Percentiles rank a stretch among this genome's conserved stretches.
Evolutionary conservation across 352 stramenopile genomes (phyloP).

Genomic region (Phytophthora melonis): DNA sequence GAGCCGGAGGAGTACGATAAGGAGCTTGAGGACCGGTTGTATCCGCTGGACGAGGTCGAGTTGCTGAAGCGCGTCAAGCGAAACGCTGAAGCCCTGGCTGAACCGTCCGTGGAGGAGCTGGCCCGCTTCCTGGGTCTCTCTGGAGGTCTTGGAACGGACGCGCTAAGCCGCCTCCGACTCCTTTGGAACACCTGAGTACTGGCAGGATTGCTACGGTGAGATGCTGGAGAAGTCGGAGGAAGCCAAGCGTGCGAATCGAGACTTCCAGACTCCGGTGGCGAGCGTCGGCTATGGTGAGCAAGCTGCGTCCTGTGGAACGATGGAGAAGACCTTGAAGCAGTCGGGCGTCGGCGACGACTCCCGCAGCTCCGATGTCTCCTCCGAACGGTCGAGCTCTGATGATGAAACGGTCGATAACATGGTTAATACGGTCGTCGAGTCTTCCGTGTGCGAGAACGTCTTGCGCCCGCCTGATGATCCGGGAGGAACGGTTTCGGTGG

Average conservation of each 20-base stretch:
- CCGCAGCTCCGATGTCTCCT: neutral
- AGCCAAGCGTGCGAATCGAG: slow-evolving; percentile 7
- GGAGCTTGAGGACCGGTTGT: slow-evolving; percentile 5
- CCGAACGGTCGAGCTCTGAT: no score
- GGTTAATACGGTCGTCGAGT: neutral
- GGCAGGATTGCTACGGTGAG: neutral
- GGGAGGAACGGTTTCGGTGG: neutral
- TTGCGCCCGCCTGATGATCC: neutral
- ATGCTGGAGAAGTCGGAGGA: neutral
- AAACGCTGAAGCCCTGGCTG: neutral
- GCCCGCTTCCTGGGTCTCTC: neutral
- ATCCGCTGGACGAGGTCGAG: slow-evolving; percentile 7
- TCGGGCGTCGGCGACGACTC: neutral
- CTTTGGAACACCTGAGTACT: neutral
- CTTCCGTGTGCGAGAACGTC: neutral
- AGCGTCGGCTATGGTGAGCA: neutral
- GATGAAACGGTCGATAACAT: neutral
- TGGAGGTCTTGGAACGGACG: neutral
- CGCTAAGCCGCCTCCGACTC: no score
- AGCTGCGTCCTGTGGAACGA: neutral
- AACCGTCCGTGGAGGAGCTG: neutral
- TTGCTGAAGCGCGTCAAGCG: neutral
- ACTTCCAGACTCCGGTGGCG: neutral
- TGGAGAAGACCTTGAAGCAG: neutral
- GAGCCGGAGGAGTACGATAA: slow-evolving; percentile 8